Conservation (phyloP, 345 rosid genomes). For the Brassica rapa region DNA sequence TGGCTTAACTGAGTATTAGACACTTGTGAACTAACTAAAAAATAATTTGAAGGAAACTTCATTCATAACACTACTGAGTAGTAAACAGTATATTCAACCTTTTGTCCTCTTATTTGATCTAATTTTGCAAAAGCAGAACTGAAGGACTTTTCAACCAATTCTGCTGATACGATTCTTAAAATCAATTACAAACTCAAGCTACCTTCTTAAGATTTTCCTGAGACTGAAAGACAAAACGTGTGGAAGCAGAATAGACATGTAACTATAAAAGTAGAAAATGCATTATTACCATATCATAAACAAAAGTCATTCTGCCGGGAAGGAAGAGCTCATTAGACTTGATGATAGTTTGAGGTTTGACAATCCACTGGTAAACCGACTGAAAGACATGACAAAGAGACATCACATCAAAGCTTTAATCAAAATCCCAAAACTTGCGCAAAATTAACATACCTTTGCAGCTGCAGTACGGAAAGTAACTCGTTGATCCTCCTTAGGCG, state of each 20-base stretch:
- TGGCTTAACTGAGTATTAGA: not conserved
- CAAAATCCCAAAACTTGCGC: not conserved
- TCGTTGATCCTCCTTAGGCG: constrained; percentile 71
- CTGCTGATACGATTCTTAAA: too few species aligned
- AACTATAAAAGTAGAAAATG: not conserved
- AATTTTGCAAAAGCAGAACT: not conserved
- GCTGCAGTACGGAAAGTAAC: constrained; percentile 79
- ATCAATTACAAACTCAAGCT: too few species aligned
- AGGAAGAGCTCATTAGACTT: constrained; percentile 98
- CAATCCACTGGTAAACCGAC: constrained; percentile 92
- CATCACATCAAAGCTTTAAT: constrained; percentile 11
- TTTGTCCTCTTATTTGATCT: not conserved
- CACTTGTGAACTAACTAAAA: constrained; percentile 2
- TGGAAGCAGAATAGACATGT: too few species aligned
- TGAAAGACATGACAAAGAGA: constrained; percentile 39
- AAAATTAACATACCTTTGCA: constrained; percentile 61
- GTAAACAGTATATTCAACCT: not conserved
- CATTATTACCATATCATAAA: constrained; percentile 73
- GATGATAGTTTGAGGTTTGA: constrained; percentile 76
- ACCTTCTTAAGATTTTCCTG: too few species aligned
- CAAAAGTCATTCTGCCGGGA: constrained; percentile 91
- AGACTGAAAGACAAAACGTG: too few species aligned
- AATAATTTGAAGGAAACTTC: not conserved
- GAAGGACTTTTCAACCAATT: too few species aligned
- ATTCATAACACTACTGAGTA: not conserved